These are phyloP conservation scores for Blastocladiella emersonii DNA, from an alignment of 371 early-diverging fungal genomes.

Conservation along the genomic window DNA sequence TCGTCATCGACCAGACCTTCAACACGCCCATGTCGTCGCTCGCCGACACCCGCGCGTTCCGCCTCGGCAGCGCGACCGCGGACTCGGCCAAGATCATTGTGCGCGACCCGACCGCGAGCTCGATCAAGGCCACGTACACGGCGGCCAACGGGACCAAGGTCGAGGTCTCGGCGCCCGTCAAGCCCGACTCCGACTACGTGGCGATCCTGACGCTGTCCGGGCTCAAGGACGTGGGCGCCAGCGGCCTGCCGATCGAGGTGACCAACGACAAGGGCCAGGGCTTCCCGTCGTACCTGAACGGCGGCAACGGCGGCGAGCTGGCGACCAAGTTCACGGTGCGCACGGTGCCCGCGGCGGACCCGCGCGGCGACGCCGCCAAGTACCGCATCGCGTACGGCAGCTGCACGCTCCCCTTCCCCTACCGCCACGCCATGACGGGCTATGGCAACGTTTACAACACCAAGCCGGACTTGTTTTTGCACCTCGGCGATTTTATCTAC, in stretches of 20 bases:
- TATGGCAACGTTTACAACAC: neutral
- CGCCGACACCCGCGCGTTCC: neutral
- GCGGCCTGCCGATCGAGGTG: neutral
- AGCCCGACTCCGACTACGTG: neutral
- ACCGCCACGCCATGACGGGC: neutral
- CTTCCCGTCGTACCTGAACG: neutral
- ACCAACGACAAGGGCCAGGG: neutral
- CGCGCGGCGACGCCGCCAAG: no score
- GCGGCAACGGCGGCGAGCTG: neutral
- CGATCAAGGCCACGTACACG: neutral
- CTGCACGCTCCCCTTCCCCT: neutral
- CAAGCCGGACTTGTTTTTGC: neutral
- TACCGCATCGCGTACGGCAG: neutral
- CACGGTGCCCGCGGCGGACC: neutral
- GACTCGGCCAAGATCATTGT: neutral
- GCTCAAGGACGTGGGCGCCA: neutral
- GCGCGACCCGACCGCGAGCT: conserved; percentile 1
- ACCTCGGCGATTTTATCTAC: conserved; percentile 25
- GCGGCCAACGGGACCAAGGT: neutral
- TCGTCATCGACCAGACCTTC: neutral
- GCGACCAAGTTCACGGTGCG: neutral
- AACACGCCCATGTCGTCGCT: neutral
- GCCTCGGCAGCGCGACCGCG: neutral
- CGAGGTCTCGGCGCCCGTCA: neutral
- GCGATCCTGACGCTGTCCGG: neutral